Evolutionary conservation across 805 yeast genomes (phyloP).

Genomic region (Wickerhamiella domercqiae): DNA sequence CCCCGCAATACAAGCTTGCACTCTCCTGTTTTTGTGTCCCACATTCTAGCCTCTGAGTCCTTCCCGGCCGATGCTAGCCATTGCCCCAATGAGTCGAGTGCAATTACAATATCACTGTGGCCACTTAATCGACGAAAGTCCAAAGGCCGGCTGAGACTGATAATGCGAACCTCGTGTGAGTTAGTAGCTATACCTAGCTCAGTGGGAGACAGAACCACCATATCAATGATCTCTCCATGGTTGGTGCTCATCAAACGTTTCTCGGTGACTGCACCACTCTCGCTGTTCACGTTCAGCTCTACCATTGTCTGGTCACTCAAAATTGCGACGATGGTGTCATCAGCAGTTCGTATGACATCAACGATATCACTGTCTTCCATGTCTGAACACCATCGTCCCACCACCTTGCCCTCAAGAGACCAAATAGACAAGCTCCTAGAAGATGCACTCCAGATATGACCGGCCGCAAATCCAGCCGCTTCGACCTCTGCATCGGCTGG

Average conservation of each 20-base stretch:
- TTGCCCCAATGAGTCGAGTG: conserved; percentile 63
- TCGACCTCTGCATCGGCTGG: conserved; percentile 45
- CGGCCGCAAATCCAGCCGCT: conserved; percentile 23
- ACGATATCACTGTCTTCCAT: conserved; percentile 14
- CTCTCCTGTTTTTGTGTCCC: conserved; percentile 41
- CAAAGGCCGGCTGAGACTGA: conserved; percentile 27
- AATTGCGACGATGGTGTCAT: conserved; percentile 9
- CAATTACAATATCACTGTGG: conserved; percentile 72
- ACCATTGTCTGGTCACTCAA: conserved; percentile 75
- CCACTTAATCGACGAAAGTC: conserved; percentile 52
- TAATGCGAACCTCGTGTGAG: conserved; percentile 71
- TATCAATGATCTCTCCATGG: conserved; percentile 89
- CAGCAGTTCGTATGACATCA: conserved; percentile 2
- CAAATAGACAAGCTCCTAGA: conserved; percentile 12
- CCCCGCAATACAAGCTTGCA: conserved; percentile 58
- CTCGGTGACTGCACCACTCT: conserved; percentile 2
- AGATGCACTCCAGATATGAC: conserved; percentile 13
- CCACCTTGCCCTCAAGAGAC: conserved; percentile 13
- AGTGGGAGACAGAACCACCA: conserved; percentile 58
- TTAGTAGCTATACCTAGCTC: conserved; percentile 78
- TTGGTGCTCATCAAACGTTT: conserved; percentile 54
- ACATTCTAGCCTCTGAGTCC: conserved; percentile 69
- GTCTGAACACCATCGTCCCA: conserved; percentile 10
- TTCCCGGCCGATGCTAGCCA: conserved; percentile 92
- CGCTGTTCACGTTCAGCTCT: conserved; percentile 27